Evolutionary conservation across 164 flowering plant genomes (phyloP).

Genomic region (Buxus sempervirens): DNA sequence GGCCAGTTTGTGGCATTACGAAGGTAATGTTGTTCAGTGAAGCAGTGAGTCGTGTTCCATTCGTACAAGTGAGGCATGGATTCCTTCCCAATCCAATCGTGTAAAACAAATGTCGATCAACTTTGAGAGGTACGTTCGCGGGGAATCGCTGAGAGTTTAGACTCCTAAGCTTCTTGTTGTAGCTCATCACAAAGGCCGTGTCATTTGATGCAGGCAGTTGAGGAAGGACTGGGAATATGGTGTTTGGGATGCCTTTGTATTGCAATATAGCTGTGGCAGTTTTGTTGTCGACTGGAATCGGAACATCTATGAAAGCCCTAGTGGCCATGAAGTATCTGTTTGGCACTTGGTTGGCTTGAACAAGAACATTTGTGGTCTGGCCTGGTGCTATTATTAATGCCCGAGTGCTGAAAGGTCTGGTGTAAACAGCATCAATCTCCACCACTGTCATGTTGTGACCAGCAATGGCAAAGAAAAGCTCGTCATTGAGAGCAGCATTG

Average conservation of each 20-base stretch:
- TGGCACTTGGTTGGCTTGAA: conserved; percentile 30
- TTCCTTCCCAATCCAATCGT: conserved; percentile 43
- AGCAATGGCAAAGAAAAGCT: conserved; percentile 47
- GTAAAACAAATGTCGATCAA: conserved; percentile 44
- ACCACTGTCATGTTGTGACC: conserved; percentile 55
- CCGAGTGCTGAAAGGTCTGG: conserved; percentile 42
- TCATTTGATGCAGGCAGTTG: conserved; percentile 35
- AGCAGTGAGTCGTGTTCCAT: conserved; percentile 39
- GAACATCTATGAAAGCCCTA: conserved; percentile 41
- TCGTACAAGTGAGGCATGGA: conserved; percentile 36
- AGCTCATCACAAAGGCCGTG: conserved; percentile 32
- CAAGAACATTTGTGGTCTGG: conserved; percentile 51
- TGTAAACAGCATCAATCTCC: conserved; percentile 56
- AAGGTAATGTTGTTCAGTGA: conserved; percentile 49
- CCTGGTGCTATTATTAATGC: conserved; percentile 52
- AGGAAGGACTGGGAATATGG: conserved; percentile 36
- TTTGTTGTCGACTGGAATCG: conserved; percentile 41
- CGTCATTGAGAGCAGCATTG: conserved; percentile 53
- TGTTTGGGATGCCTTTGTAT: conserved; percentile 42
- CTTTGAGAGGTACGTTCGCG: conserved; percentile 40
- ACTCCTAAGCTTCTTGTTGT: conserved; percentile 31
- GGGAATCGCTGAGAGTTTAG: conserved; percentile 41
- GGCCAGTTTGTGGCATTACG: conserved; percentile 40
- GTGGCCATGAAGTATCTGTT: conserved; percentile 49
- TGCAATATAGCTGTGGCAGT: conserved; percentile 51